Percentiles rank a stretch among this genome's conserved stretches.
phyloP scores from a whole-genome alignment of 1,284 basidiomycete genomes.

The Fistulinella cinereoalba region DNA sequence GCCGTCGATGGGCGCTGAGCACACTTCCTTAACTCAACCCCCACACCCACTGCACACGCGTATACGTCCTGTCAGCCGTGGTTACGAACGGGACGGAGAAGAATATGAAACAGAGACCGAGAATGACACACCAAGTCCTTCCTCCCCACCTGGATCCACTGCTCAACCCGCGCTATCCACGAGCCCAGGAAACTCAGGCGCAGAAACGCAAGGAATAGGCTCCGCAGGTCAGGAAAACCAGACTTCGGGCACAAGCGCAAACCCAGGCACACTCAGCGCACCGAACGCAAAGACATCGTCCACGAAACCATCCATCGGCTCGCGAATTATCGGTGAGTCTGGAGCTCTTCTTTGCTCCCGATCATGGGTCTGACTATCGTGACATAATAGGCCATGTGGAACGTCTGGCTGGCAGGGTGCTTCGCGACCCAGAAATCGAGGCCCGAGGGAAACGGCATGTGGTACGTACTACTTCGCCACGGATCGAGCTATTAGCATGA shows the following conservation, averaged over 20 bases:
- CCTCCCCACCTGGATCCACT: too few species aligned
- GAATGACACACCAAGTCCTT: neutral
- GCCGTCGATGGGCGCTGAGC: constrained; percentile 1
- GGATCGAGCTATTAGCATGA: too few species aligned
- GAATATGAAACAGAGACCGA: constrained; percentile 5
- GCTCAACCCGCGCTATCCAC: neutral
- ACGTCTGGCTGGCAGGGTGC: constrained; percentile 18
- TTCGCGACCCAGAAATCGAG: constrained; percentile 20
- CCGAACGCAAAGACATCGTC: neutral
- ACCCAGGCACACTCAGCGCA: neutral
- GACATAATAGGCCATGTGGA: constrained; percentile 13
- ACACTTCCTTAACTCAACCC: neutral
- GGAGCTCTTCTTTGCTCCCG: too few species aligned
- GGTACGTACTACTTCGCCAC: constrained; percentile 3
- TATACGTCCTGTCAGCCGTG: constrained; percentile 1
- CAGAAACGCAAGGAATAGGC: neutral
- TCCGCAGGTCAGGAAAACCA: neutral
- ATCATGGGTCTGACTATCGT: neutral
- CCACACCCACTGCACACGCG: neutral
- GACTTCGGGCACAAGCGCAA: neutral
- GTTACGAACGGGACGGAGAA: constrained; percentile 18
- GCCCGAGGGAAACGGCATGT: constrained; percentile 20
- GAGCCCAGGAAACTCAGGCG: neutral
- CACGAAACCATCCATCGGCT: constrained; percentile 3
- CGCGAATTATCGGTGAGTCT: constrained; percentile 10